Evolutionary conservation across 805 yeast species (phyloP).

Genomic region (Candida vaughaniae): DNA sequence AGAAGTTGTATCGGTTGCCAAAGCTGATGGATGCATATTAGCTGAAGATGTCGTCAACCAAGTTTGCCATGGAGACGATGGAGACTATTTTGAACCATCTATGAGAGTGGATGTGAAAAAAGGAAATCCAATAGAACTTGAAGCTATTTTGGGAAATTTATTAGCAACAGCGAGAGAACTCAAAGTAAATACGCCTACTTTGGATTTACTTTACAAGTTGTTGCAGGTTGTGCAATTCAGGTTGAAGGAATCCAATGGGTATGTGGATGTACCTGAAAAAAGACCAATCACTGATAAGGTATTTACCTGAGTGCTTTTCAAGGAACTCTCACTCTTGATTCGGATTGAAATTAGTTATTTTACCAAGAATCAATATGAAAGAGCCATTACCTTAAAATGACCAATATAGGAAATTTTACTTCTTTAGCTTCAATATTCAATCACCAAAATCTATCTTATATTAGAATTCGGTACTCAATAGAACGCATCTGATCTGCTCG

Average conservation of each 20-base stretch:
- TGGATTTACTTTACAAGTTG: constrained; percentile 56
- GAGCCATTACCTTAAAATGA: no score
- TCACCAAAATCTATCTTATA: no score
- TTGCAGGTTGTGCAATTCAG: constrained; percentile 60
- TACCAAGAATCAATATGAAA: no score
- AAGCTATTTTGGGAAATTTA: constrained; percentile 40
- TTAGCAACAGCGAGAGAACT: constrained; percentile 35
- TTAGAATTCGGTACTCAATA: no score
- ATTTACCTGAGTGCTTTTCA: no score
- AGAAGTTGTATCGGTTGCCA: constrained; percentile 67
- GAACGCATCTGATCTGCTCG: no score
- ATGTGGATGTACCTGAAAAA: constrained; percentile 8
- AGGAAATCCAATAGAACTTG: constrained; percentile 36
- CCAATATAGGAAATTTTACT: no score
- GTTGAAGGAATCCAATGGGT: constrained; percentile 56
- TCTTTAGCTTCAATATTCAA: no score
- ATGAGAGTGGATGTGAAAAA: constrained; percentile 39
- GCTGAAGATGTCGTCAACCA: constrained; percentile 48
- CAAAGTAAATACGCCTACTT: constrained; percentile 52
- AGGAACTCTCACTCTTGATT: no score
- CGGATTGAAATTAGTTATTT: no score
- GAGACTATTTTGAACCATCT: constrained; percentile 38
- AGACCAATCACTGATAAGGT: constrained; percentile 11
- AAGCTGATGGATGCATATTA: constrained; percentile 60
- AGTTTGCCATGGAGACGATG: constrained; percentile 51